phyloP scores from a whole-genome alignment of 805 yeast species.

The Ogataea pignaliae region DNA sequence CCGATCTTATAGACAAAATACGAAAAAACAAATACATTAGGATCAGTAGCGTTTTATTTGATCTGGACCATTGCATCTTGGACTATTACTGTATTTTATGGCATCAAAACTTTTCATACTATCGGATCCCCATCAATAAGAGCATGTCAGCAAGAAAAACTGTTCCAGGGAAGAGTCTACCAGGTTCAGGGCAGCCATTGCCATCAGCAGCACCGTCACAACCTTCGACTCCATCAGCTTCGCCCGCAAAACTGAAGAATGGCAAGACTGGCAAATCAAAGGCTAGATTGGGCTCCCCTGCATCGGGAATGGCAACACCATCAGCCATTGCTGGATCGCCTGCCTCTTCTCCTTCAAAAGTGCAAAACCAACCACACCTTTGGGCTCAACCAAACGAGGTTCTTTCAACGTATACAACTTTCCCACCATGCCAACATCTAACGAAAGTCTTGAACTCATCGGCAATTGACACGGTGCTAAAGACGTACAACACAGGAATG shows the following conservation, averaged over 20 bases:
- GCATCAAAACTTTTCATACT: too few relatives aligned
- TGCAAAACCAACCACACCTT: neutral
- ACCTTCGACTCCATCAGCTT: conserved; percentile 1
- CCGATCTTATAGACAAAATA: too few relatives aligned
- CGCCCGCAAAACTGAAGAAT: neutral
- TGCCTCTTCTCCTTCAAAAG: neutral
- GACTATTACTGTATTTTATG: too few relatives aligned
- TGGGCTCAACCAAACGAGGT: conserved; percentile 11
- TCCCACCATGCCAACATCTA: conserved; percentile 48
- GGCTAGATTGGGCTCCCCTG: neutral
- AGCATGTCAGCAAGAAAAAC: conserved; percentile 14
- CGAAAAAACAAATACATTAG: too few relatives aligned
- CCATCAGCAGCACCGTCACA: neutral
- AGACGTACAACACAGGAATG: conserved; percentile 49
- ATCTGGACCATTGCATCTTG: too few relatives aligned
- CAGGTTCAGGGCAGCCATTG: conserved; percentile 5
- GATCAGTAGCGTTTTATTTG: too few relatives aligned
- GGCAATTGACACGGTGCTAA: conserved; percentile 45
- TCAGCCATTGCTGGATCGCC: neutral
- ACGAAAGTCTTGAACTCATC: conserved; percentile 42
- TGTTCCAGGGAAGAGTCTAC: conserved; percentile 13
- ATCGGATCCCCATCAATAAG: too few relatives aligned
- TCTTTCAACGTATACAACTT: conserved; percentile 25
- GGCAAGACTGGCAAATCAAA: neutral
- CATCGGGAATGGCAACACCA: neutral